Base-by-base conservation (phyloP, 257 asterid genomes). In the Solanum ossicruentum region DNA sequence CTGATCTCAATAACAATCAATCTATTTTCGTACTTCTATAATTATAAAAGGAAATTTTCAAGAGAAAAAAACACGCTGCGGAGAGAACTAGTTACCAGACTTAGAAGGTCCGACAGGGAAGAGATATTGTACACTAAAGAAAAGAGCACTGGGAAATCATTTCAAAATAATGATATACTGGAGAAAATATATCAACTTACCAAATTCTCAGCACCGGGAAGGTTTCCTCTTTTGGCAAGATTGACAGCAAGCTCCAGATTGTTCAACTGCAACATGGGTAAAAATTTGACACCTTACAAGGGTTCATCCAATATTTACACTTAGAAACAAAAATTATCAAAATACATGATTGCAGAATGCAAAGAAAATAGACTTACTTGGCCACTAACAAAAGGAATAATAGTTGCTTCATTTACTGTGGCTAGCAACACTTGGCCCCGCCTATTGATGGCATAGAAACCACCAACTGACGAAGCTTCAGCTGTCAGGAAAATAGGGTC, bases 201-300 rank as follows among this genome's bases (percentile, higher is more conserved):
- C 97, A 97, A 87, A 93, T 95, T 97, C 91, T 97, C 99, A 2
- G 99, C 99, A 80, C 99, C 99, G 18, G 98, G 99, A 88, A 97
- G 97, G 83, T 97, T 97, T 91, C 99, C 99, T 87, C 99, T 92
- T 92, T 94, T 97, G 82, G 99, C 99, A 85, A 97, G 98, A 89
- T 91, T 97, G 84, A 97, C 99, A 75, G 99, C 99, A 88, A 97
- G 99, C 94, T 97, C 99, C 92, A 97, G 93, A 91, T 97, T 97
- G 89, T 95, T 97, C 86, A 97, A 89, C 99, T 97, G 93, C 21
- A 82, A 86, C 36, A 67, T 83, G 80, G 60, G 70, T 83, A 18
- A 17, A 43, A 54, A 70, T 12, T 52, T 52, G 83, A 51, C 65
- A 78, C 45, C 26, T 52, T 51, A 28, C 18, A 67, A 70, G 81